Percentiles rank a stretch among this genome's conserved stretches.
phyloP scores from a whole-genome alignment of 768 basidiomycete species.

The Mycena kentingensis region DNA sequence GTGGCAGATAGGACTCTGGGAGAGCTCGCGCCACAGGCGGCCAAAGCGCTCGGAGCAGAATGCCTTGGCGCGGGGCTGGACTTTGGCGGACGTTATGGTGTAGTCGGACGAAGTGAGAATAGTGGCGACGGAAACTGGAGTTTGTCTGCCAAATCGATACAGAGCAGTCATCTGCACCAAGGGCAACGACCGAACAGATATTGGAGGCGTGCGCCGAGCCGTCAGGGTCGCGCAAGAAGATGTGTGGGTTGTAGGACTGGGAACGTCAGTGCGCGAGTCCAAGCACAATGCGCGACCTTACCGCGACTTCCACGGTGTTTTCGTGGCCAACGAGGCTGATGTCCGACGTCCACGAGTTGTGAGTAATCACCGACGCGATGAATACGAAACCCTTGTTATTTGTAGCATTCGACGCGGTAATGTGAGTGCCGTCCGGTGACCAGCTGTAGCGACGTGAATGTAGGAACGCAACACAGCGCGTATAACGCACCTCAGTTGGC shows the following conservation, averaged over 20 bases:
- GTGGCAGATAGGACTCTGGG: too few species aligned
- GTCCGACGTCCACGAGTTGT: constrained; percentile 87
- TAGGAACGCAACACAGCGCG: neutral
- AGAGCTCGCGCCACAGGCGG: too few species aligned
- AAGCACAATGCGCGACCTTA: constrained; percentile 39
- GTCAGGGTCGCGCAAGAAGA: constrained; percentile 79
- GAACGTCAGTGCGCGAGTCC: constrained; percentile 5
- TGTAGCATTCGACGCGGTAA: constrained; percentile 96
- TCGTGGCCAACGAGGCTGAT: constrained; percentile 96
- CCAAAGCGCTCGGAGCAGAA: too few species aligned
- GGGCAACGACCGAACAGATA: constrained; percentile 88
- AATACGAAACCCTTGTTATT: constrained; percentile 97
- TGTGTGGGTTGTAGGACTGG: constrained; percentile 90
- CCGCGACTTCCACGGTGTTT: constrained; percentile 95
- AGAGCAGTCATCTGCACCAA: constrained; percentile 91
- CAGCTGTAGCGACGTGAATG: constrained; percentile 59
- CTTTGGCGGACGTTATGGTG: too few species aligned
- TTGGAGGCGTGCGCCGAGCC: constrained; percentile 74
- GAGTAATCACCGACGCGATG: constrained; percentile 92
- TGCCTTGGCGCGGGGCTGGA: too few species aligned
- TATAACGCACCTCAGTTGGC: constrained; percentile 81
- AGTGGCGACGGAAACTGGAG: too few species aligned
- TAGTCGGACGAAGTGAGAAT: too few species aligned
- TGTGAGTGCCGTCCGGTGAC: constrained; percentile 99
- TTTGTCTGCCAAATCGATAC: constrained; percentile 98